These are phyloP conservation scores for Bipolaris bicolor DNA, from an alignment of 2,329 filamentous ascomycete species.

Conservation along the genomic window DNA sequence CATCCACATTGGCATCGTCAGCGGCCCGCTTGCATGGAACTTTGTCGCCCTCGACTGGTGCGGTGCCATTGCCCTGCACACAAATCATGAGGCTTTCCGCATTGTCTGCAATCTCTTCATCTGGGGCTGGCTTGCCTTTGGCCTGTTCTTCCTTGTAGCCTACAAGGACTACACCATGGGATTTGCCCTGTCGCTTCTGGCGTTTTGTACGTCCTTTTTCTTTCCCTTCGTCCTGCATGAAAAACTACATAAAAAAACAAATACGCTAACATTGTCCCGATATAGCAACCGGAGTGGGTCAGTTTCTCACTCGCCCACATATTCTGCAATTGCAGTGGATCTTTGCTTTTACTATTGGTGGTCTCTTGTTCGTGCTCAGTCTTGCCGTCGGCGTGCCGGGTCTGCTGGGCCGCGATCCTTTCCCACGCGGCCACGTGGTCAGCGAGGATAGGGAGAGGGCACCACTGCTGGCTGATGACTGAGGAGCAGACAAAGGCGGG, in stretches of 20 bases:
- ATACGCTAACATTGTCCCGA: neutral
- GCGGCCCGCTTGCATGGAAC: conserved; percentile 82
- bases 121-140: conserved; percentile 80
- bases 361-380: conserved; percentile 72
- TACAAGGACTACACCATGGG: conserved; percentile 82
- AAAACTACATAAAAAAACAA: neutral
- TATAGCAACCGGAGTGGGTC: conserved; percentile 73
- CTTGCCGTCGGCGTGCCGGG: conserved; percentile 69
- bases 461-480: conserved; percentile 55
- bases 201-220: conserved; percentile 62
- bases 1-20: conserved; percentile 77
- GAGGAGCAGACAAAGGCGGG: too few relatives aligned
- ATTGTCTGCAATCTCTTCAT: conserved; percentile 87
- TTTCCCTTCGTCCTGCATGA: neutral
- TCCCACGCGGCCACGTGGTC: conserved; percentile 54
- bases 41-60: conserved; percentile 89
- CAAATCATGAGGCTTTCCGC: conserved; percentile 69
- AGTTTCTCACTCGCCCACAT: conserved; percentile 74
- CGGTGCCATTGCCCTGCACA: conserved; percentile 78
- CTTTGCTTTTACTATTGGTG: conserved; percentile 86
- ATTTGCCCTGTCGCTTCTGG: conserved; percentile 75
- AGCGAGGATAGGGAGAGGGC: conserved; percentile 60
- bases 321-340: conserved; percentile 87
- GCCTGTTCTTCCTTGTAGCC: conserved; percentile 73
- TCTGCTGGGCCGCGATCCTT: conserved; percentile 64